phyloP scores from a whole-genome alignment of 257 asterid genomes.

The Eucommia ulmoides region DNA sequence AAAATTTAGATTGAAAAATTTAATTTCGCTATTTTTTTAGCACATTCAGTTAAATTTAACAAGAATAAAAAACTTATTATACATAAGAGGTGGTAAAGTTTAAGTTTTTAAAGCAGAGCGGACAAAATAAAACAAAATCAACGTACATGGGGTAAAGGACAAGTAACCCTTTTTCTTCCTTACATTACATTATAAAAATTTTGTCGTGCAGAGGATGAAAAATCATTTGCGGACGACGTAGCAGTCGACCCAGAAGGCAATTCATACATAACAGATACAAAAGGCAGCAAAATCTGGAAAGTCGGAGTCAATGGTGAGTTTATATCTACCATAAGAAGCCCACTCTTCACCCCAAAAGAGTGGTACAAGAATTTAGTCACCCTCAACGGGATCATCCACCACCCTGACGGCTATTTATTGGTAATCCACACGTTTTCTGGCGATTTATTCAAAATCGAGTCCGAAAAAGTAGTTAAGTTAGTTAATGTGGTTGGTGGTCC shows the following conservation, averaged over 20 bases:
- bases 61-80: too few relatives aligned
- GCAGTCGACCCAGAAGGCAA: constrained; percentile 1
- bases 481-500: constrained; percentile 36
- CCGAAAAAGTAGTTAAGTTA: constrained; percentile 30
- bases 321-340: not conserved
- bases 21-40: too few relatives aligned
- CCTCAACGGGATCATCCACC: constrained; percentile 12
- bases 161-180: too few relatives aligned
- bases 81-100: too few relatives aligned
- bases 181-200: too few relatives aligned
- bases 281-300: not conserved
- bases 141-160: too few relatives aligned
- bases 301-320: not conserved
- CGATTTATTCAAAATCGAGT: constrained; percentile 47
- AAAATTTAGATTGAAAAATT: too few relatives aligned
- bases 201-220: constrained; percentile 2
- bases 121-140: too few relatives aligned
- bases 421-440: constrained; percentile 71
- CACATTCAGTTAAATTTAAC: too few relatives aligned
- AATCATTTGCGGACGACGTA: constrained; percentile 1
- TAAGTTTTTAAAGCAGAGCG: too few relatives aligned
- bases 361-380: not conserved
- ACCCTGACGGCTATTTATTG: constrained; percentile 79
- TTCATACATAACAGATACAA: not conserved
- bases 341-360: constrained; percentile 2